Percentiles rank a stretch among this genome's conserved stretches.
Conservation (phyloP, 345 rosid genomes). For the Physaria fendleri region DNA sequence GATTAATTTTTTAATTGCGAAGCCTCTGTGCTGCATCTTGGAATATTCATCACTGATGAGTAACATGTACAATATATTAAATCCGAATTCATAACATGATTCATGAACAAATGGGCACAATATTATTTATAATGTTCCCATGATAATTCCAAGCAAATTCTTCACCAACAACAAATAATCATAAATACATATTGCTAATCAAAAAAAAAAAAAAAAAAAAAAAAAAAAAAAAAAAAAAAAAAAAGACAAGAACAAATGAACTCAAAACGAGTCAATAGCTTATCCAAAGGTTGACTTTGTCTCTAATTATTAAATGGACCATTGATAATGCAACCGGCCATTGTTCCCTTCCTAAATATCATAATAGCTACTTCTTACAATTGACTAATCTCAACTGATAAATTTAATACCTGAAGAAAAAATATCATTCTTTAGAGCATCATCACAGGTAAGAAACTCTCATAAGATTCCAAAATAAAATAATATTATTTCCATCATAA, state of each 20-base stretch:
- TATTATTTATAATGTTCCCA: background rate
- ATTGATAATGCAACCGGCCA: slow-evolving; percentile 10
- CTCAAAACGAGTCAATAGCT: background rate
- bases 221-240: no score
- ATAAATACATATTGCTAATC: no score
- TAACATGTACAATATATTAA: no score
- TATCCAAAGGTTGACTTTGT: background rate
- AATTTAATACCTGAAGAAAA: background rate
- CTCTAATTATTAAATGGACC: background rate
- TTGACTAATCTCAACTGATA: background rate
- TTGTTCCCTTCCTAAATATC: slow-evolving; percentile 20
- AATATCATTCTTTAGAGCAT: background rate
- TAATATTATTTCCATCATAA: background rate
- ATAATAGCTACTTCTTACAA: background rate
- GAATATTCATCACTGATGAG: background rate
- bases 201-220: no score
- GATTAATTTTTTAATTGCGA: background rate
- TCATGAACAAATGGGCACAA: no score
- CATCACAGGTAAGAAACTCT: background rate
- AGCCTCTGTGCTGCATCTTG: background rate
- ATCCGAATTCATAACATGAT: no score
- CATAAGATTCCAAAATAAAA: background rate
- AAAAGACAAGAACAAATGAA: no score
- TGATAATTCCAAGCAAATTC: background rate
- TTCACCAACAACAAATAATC: no score